A percentile compares a stretch with the other conserved stretches of the same genome.
Conservation (phyloP, 2,329 filamentous ascomycete species). For the Fusarium drepaniforme region DNA sequence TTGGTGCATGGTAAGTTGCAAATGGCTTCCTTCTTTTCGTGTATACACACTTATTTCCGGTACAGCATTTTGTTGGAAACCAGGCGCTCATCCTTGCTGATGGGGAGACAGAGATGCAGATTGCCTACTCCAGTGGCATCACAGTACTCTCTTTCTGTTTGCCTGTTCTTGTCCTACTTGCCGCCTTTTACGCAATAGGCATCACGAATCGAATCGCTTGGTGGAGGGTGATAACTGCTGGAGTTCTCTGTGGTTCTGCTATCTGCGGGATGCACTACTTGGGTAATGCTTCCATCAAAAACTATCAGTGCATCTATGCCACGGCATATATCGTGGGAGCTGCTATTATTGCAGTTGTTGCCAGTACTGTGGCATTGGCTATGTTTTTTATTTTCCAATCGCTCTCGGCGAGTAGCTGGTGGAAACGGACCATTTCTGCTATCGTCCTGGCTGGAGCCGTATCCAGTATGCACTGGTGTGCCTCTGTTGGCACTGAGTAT, state of each 20-base stretch:
- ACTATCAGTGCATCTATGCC: not conserved
- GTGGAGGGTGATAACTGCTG: not conserved
- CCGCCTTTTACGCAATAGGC: not conserved
- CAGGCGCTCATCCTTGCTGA: too few relatives aligned
- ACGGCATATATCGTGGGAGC: not conserved
- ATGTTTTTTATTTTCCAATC: not conserved
- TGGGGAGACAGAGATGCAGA: too few relatives aligned
- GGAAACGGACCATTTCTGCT: not conserved
- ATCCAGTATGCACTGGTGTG: not conserved
- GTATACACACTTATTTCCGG: too few relatives aligned
- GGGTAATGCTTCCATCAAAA: not conserved
- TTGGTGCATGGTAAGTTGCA: too few relatives aligned
- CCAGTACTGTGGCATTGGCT: not conserved
- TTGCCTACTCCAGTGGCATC: too few relatives aligned
- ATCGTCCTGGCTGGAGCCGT: not conserved
- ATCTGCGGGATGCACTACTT: not conserved
- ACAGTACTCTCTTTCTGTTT: too few relatives aligned
- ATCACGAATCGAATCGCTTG: not conserved
- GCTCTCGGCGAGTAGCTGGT: not conserved
- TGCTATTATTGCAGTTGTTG: not conserved
- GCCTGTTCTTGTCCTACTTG: not conserved
- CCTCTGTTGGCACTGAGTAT: not conserved
- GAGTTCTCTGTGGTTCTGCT: not conserved
- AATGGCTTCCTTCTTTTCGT: too few relatives aligned
- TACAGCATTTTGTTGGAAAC: too few relatives aligned